Percentiles rank a stretch among this genome's conserved stretches.
phyloP scores from a whole-genome alignment of 2,329 filamentous ascomycete species.

The Cladosporium halotolerans region DNA sequence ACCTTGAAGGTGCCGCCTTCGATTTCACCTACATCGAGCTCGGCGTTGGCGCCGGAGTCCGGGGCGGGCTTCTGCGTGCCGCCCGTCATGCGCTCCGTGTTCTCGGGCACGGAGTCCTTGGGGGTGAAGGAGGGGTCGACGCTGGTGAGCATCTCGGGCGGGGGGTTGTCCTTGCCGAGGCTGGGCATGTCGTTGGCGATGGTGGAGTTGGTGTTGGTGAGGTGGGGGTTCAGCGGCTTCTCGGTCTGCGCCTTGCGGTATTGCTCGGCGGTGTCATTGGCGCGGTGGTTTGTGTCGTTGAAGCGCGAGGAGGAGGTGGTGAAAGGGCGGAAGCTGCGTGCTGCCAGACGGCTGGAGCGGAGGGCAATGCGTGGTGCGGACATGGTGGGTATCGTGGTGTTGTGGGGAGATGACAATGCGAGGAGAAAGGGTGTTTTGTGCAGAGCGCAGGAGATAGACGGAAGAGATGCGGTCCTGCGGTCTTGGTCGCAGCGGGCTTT shows the following conservation, averaged over 20 bases:
- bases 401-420: neutral
- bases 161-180: conserved; percentile 50
- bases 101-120: conserved; percentile 55
- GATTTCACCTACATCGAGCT: conserved; percentile 79
- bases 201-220: conserved; percentile 60
- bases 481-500: neutral
- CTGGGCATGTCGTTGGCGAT: conserved; percentile 57
- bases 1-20: conserved; percentile 80
- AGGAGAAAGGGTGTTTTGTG: too few species aligned
- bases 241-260: conserved; percentile 52
- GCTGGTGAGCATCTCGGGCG: conserved; percentile 55
- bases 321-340: conserved; percentile 34
- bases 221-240: conserved; percentile 54
- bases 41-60: conserved; percentile 46
- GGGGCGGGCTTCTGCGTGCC: conserved; percentile 51
- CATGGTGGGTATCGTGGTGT: conserved; percentile 33
- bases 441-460: neutral
- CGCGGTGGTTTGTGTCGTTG: conserved; percentile 41
- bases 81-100: conserved; percentile 60
- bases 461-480: neutral
- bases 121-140: conserved; percentile 52
- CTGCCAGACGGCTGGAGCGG: conserved; percentile 40
- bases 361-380: conserved; percentile 39
- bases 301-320: conserved; percentile 34
- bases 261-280: conserved; percentile 47